These are phyloP conservation scores for Pezicula radicicola DNA, from an alignment of 2,329 filamentous ascomycete species.

Conservation along the genomic window DNA sequence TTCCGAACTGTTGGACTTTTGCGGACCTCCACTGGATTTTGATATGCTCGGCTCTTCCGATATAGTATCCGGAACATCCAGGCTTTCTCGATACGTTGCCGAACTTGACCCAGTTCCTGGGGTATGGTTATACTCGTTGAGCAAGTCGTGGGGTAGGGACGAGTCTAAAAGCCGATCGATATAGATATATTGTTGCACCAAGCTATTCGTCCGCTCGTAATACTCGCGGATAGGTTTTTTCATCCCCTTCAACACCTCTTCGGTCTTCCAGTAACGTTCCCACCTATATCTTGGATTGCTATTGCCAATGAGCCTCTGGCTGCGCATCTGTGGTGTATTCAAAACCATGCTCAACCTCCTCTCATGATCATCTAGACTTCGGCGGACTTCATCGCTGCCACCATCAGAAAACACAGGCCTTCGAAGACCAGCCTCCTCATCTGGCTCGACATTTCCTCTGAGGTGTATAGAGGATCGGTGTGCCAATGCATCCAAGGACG, in stretches of 20 bases:
- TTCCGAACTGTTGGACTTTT: not conserved
- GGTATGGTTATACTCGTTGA: constrained; percentile 78
- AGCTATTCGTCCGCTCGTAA: constrained; percentile 84
- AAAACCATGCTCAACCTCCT: constrained; percentile 57
- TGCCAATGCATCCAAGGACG: constrained; percentile 16
- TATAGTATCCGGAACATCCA: constrained; percentile 71
- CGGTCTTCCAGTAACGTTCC: constrained; percentile 82
- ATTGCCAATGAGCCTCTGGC: constrained; percentile 83
- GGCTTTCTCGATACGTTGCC: constrained; percentile 41
- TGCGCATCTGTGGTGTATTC: constrained; percentile 70
- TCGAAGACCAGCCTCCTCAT: constrained; percentile 18
- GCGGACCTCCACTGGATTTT: constrained; percentile 9
- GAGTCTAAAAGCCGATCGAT: constrained; percentile 90
- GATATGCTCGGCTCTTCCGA: constrained; percentile 57
- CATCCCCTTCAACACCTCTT: constrained; percentile 70
- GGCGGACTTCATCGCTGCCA: constrained; percentile 17
- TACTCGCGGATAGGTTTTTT: constrained; percentile 75
- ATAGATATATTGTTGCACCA: constrained; percentile 90
- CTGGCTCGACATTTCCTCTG: constrained; percentile 14
- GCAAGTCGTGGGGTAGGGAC: constrained; percentile 83
- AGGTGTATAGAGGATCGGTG: constrained; percentile 15
- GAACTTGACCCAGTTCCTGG: constrained; percentile 20
- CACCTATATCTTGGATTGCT: constrained; percentile 84
- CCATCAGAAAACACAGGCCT: constrained; percentile 13
- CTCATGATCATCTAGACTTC: constrained; percentile 39